Percentiles rank a stretch among this genome's conserved stretches.
Evolutionary conservation across 208 protist species (phyloP).

Genomic region (Trypanosoma cruzi): DNA sequence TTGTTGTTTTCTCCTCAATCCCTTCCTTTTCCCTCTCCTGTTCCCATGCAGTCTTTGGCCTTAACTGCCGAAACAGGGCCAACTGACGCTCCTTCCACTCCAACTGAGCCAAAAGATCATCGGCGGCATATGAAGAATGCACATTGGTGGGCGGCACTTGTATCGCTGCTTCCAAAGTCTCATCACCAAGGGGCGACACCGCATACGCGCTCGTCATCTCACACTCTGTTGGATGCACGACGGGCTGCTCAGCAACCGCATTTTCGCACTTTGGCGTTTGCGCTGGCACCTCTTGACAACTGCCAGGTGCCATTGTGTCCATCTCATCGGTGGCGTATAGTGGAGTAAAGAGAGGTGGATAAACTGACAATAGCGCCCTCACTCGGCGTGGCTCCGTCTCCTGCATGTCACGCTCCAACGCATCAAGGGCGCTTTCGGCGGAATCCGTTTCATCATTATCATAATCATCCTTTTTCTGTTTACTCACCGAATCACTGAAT

Average conservation of each 20-base stretch:
- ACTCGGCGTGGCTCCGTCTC: slow-evolving; percentile 35
- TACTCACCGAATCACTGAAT: neutral
- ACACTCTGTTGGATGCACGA: neutral
- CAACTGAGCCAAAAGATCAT: slow-evolving; percentile 59
- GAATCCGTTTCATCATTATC: slow-evolving; percentile 35
- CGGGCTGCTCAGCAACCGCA: neutral
- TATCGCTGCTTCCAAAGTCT: neutral
- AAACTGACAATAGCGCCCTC: slow-evolving; percentile 31
- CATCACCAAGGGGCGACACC: neutral
- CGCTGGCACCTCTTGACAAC: neutral
- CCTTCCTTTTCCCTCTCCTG: slow-evolving; percentile 6
- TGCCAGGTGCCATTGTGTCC: slow-evolving; percentile 1
- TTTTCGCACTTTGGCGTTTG: neutral
- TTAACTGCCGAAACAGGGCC: slow-evolving; percentile 39
- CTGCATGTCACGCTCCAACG: slow-evolving; percentile 48
- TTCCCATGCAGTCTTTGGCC: slow-evolving; percentile 10
- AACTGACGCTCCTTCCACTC: slow-evolving; percentile 70
- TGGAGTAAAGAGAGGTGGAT: slow-evolving; percentile 35
- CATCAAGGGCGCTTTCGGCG: slow-evolving; percentile 26
- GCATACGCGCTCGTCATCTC: neutral
- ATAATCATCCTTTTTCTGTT: neutral
- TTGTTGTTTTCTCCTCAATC: neutral
- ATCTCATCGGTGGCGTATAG: slow-evolving; percentile 37
- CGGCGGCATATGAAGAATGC: slow-evolving; percentile 21
- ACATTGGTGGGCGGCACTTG: neutral